A percentile compares a stretch with the other conserved stretches of the same genome.
Conservation (phyloP, 1,284 basidiomycete species). For the Trichosporon sp. region DNA sequence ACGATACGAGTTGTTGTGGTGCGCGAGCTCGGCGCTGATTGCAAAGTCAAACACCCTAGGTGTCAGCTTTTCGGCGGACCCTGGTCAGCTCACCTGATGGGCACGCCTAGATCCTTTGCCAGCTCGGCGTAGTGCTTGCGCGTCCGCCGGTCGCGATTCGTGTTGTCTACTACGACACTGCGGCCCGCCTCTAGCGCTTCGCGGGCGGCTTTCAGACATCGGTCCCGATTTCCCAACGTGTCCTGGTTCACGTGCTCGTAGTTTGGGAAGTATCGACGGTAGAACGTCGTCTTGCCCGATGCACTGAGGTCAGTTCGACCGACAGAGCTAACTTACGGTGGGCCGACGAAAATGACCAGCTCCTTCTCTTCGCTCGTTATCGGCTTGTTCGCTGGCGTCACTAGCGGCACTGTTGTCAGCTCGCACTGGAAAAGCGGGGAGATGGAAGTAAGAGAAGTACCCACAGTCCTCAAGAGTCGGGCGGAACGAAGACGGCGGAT, state of each 20-base stretch:
- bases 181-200: constrained; percentile 56
- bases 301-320: constrained; percentile 44
- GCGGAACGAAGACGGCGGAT: constrained; percentile 37
- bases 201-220: constrained; percentile 64
- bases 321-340: constrained; percentile 51
- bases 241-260: constrained; percentile 87
- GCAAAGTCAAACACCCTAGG: constrained; percentile 68
- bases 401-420: constrained; percentile 52
- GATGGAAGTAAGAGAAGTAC: no score
- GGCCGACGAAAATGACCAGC: constrained; percentile 80
- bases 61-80: not conserved
- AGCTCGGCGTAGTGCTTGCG: constrained; percentile 64
- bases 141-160: constrained; percentile 66
- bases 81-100: constrained; percentile 53
- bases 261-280: constrained; percentile 61
- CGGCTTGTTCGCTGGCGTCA: constrained; percentile 60
- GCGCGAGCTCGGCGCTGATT: constrained; percentile 66
- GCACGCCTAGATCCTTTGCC: constrained; percentile 56
- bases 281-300: constrained; percentile 82
- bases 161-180: constrained; percentile 81
- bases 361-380: constrained; percentile 54
- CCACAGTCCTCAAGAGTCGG: constrained; percentile 20
- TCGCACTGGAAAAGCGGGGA: no score
- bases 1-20: constrained; percentile 85
- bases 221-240: constrained; percentile 60